phyloP scores from a whole-genome alignment of 371 early-diverging fungal genomes.

The Mortierella sp. region DNA sequence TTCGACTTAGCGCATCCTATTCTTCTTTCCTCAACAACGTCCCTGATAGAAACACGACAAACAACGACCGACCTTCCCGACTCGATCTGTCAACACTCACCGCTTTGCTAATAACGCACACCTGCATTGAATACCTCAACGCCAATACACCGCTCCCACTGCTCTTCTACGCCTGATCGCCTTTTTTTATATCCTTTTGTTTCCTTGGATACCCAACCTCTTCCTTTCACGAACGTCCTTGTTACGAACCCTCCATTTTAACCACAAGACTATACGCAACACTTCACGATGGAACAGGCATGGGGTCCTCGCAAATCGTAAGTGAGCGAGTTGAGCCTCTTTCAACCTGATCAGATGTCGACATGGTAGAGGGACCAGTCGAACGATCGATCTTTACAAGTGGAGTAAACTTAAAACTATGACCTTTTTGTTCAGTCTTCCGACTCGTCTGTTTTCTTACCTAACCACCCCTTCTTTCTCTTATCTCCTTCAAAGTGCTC shows the following conservation, averaged over 20 bases:
- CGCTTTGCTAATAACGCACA: background rate
- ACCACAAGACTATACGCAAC: background rate
- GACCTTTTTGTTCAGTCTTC: background rate
- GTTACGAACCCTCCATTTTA: background rate
- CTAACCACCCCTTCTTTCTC: background rate
- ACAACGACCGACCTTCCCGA: background rate
- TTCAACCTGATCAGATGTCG: constrained; percentile 15
- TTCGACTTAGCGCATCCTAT: background rate
- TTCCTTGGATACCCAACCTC: background rate
- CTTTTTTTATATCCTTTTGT: background rate
- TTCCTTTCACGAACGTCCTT: background rate
- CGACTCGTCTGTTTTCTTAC: background rate
- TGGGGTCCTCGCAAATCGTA: constrained; percentile 57
- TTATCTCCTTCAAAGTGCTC: constrained; percentile 15
- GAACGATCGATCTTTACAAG: background rate
- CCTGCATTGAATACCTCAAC: background rate
- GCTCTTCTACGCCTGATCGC: background rate
- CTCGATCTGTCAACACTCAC: background rate
- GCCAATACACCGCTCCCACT: background rate
- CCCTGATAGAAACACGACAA: background rate
- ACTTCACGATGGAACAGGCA: constrained; percentile 34
- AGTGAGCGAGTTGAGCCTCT: background rate
- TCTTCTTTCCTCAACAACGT: background rate
- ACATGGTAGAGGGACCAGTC: background rate
- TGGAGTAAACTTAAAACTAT: constrained; percentile 20